Conservation (phyloP, 2,329 filamentous ascomycete species). For the Graphiopsis chlorocephala region DNA sequence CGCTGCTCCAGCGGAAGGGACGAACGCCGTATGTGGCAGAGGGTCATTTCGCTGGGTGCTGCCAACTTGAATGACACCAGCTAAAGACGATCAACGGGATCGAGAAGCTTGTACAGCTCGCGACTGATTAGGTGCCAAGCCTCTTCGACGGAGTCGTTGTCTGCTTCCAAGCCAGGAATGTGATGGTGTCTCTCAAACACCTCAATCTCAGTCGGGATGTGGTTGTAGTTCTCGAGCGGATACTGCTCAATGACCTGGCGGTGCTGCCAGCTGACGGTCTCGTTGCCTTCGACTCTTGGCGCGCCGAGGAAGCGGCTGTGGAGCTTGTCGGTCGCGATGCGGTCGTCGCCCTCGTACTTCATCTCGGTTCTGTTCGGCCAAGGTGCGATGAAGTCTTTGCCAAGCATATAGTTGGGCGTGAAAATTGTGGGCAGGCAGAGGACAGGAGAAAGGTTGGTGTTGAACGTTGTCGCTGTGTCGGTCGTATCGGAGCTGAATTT, state of each 20-base stretch:
- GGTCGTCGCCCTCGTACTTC: slow-evolving; percentile 49
- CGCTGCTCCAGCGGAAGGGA: not conserved
- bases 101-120: slow-evolving; percentile 24
- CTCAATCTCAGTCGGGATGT: slow-evolving; percentile 17
- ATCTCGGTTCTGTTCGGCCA: slow-evolving; percentile 43
- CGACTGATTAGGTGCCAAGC: slow-evolving; percentile 23
- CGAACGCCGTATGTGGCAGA: not conserved
- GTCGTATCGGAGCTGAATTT: slow-evolving; percentile 19
- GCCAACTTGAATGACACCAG: not conserved
- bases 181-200: slow-evolving; percentile 21
- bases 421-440: slow-evolving; percentile 41
- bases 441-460: slow-evolving; percentile 28
- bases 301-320: slow-evolving; percentile 44
- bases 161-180: slow-evolving; percentile 19
- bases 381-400: slow-evolving; percentile 33
- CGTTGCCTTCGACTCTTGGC: slow-evolving; percentile 42
- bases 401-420: slow-evolving; percentile 18
- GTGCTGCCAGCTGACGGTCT: slow-evolving; percentile 43
- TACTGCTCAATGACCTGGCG: slow-evolving; percentile 38
- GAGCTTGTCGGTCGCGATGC: slow-evolving; percentile 43
- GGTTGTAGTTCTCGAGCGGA: slow-evolving; percentile 37
- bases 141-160: slow-evolving; percentile 22
- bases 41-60: not conserved
- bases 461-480: slow-evolving; percentile 21
- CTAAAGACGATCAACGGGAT: slow-evolving; percentile 17